Conservation (phyloP, 345 rosid genomes). For the Clarkia xantiana region DNA sequence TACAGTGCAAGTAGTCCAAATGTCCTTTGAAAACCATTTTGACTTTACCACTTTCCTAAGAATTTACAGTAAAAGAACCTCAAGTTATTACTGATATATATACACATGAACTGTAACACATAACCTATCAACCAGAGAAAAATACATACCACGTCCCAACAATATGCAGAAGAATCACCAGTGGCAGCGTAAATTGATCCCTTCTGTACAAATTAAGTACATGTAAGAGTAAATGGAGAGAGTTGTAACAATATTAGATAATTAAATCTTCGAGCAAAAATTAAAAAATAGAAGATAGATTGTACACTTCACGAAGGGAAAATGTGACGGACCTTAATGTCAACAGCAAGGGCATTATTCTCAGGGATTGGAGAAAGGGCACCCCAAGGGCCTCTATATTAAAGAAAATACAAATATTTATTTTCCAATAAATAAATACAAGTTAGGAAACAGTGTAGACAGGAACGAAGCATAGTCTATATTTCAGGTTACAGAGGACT, state of each 20-base stretch:
- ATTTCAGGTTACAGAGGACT: slow-evolving; percentile 15
- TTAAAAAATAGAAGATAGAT: no score
- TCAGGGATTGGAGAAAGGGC: slow-evolving; percentile 90
- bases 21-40: slow-evolving; percentile 82
- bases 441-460: not conserved
- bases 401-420: slow-evolving; percentile 8
- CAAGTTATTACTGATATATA: slow-evolving; percentile 1
- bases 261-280: not conserved
- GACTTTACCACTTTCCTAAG: slow-evolving; percentile 72
- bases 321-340: not conserved
- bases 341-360: slow-evolving; percentile 21
- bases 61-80: slow-evolving; percentile 4
- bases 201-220: slow-evolving; percentile 27
- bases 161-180: slow-evolving; percentile 90
- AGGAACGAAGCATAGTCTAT: not conserved
- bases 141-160: slow-evolving; percentile 93
- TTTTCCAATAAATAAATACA: not conserved
- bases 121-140: slow-evolving; percentile 15
- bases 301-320: not conserved
- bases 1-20: slow-evolving; percentile 67
- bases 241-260: not conserved
- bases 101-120: not conserved
- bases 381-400: slow-evolving; percentile 88
- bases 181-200: slow-evolving; percentile 76
- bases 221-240: not conserved